Evolutionary conservation across 768 basidiomycete species (phyloP), one percentile per base, ranked within the genome.

Genomic region (Leccinum variicolor): DNA sequence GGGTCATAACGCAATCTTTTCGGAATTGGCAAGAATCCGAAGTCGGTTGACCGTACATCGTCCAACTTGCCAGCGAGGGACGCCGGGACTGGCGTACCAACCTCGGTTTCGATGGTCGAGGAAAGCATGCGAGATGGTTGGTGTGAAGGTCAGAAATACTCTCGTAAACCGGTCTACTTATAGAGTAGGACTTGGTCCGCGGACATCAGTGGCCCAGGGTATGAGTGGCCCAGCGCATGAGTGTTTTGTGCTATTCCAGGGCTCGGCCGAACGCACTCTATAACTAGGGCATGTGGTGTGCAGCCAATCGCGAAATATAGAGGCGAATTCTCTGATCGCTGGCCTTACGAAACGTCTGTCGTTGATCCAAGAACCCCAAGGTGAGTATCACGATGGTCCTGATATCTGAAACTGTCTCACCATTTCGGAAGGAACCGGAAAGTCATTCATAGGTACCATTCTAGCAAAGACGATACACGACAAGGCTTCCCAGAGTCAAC

Each of bases 331-430:
- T 0, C 71, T 87, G 7, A 55, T 85, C 1, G 66, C 78, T 0
- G 83, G 83, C 1, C 74, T 89, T 3, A 77, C 74, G 0, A 81
- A 86, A 55, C 72, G 66, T 4, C 73, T 89, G 0, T 81, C 85
- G 0, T 64, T 88, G 6, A 84, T 89, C 6, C 87, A 89, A 72
- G 87, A 87, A 0, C 87, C 87, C 0, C 87, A 87, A 25, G 87
- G 87, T 86, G 6, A 33, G 69, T 36, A 36, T 36, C 26, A 71
- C 8, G 1, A 0, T n/a, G 13, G 6, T 8, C 7, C 14, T 15
- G 7, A 25, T 23, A 6, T 21, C 6, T 4, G 7, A 28, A 39
- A 1, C 2, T 1, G 13, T 50, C 39, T 65, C n/a, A 63, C 6
- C 10, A 6, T 46, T 45, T 11, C 6, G 4, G 2, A 21, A 88